These are phyloP conservation scores for Backusella tarrabulga DNA, from an alignment of 192 early-diverging fungal genomes.

Conservation along the genomic window DNA sequence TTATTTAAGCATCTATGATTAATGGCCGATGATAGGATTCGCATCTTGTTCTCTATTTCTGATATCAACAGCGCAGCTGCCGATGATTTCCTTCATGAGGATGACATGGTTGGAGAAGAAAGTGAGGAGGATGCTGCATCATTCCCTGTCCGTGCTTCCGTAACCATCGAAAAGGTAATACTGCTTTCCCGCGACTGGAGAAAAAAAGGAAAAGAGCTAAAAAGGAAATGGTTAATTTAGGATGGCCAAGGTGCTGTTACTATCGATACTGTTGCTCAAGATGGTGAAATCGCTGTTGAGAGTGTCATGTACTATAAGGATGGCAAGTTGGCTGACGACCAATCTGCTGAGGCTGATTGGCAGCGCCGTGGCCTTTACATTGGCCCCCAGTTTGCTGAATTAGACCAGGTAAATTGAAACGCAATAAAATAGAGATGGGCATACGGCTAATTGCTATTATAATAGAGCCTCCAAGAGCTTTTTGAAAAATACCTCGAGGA, in stretches of 20 bases:
- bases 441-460: background rate
- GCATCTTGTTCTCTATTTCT: constrained; percentile 83
- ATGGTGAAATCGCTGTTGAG: constrained; percentile 84
- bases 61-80: constrained; percentile 79
- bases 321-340: constrained; percentile 57
- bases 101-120: constrained; percentile 54
- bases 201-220: background rate
- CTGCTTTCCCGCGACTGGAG: background rate
- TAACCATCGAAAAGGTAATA: constrained; percentile 76
- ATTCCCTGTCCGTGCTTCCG: constrained; percentile 76
- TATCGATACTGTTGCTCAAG: constrained; percentile 78
- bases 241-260: constrained; percentile 73
- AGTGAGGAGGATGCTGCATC: constrained; percentile 57
- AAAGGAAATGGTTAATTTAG: constrained; percentile 31
- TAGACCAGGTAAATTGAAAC: constrained; percentile 66
- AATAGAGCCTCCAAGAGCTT: constrained; percentile 59
- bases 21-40: constrained; percentile 56
- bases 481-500: constrained; percentile 83
- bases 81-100: constrained; percentile 59
- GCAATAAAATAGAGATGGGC: background rate
- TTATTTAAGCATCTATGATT: background rate
- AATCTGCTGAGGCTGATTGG: constrained; percentile 86
- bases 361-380: constrained; percentile 80
- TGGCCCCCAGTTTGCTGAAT: constrained; percentile 88
- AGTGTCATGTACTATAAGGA: constrained; percentile 71